Percentiles rank a stretch among this genome's conserved stretches.
Conservation (phyloP, 371 early-diverging fungal species). For the Vavraia culicis region DNA sequence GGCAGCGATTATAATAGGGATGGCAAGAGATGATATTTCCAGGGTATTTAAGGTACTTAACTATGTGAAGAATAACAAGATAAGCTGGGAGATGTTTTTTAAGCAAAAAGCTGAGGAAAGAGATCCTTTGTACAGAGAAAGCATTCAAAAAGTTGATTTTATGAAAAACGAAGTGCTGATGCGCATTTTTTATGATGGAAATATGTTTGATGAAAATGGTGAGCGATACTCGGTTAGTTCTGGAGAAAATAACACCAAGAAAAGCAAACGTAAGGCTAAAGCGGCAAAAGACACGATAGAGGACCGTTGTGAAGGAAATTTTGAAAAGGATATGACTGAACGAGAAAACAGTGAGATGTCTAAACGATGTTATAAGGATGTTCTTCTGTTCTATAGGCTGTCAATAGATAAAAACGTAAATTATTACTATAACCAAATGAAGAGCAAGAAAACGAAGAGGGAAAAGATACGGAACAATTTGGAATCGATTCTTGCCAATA, state of each 20-base stretch:
- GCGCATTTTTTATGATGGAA: too few relatives aligned
- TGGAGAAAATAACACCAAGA: not conserved
- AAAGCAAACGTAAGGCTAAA: not conserved
- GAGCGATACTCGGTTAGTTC: conserved; percentile 10
- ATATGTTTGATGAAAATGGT: conserved; percentile 11
- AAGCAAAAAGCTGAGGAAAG: conserved; percentile 32
- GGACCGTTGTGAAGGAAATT: not conserved
- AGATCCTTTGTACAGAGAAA: conserved; percentile 20
- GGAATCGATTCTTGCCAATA: conserved; percentile 4
- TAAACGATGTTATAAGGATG: too few relatives aligned
- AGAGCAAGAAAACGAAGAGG: conserved; percentile 38
- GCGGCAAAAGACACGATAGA: not conserved
- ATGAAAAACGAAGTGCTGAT: conserved; percentile 30
- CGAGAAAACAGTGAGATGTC: too few relatives aligned
- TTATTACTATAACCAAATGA: conserved; percentile 31
- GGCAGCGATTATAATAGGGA: conserved; percentile 19
- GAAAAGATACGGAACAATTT: conserved; percentile 26
- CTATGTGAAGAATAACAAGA: conserved; percentile 23
- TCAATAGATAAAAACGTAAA: conserved; percentile 28
- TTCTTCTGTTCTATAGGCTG: conserved; percentile 2
- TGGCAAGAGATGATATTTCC: conserved; percentile 22
- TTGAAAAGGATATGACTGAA: too few relatives aligned
- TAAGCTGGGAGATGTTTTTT: conserved; percentile 43
- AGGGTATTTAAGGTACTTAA: conserved; percentile 28
- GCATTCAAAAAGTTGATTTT: conserved; percentile 36